Base-by-base conservation (phyloP, 225 moss, liverwort and hornwort genomes). In the Straminergon stramineum region DNA sequence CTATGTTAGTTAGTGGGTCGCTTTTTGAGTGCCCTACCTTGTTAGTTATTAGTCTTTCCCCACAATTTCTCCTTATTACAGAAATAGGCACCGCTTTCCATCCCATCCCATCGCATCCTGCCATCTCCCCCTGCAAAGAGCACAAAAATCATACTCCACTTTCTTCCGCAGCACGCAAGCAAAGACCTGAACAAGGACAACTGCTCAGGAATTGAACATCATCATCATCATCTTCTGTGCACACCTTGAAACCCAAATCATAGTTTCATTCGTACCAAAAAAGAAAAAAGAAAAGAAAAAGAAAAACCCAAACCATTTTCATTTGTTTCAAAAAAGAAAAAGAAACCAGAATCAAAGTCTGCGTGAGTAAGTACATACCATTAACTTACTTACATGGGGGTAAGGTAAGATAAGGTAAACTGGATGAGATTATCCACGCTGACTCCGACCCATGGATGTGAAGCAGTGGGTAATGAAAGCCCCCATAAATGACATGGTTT, bases 321-420 rank as follows among this genome's bases (percentile, higher is more conserved):
- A 48, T 48, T 48, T 48, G 48, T 48, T 48, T 48, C 48, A 48
- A 8, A 48, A 48, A 48, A 48, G 48, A 48, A 48, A 48, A 48
- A 48, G 2, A 83, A 76, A 76, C 5, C 1, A 2, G 27, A 61
- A 27, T 1, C 0, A 15, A 35, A 5, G 2, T 22, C 4, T 48
- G 7, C 27, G 24, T 9, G 6, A 74, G 43, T 9, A 7, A 24
- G 27, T 26, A n/a, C n/a, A n/a, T n/a, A n/a, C n/a, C n/a, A n/a
- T n/a, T n/a, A 81, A 10, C 0, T 24, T 56, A 34, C n/a, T n/a
- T n/a, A 23, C 14, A 2, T 9, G 24, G 16, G 20, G 56, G 17
- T 17, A 67, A 35, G 14, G n/a, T n/a, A n/a, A n/a, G 19, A 17
- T 17, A 15, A 15, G 35, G 32, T 32, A 82, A 82, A 69, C 43